Conservation (phyloP, 768 basidiomycete species). For the Hydnum rufescens region DNA sequence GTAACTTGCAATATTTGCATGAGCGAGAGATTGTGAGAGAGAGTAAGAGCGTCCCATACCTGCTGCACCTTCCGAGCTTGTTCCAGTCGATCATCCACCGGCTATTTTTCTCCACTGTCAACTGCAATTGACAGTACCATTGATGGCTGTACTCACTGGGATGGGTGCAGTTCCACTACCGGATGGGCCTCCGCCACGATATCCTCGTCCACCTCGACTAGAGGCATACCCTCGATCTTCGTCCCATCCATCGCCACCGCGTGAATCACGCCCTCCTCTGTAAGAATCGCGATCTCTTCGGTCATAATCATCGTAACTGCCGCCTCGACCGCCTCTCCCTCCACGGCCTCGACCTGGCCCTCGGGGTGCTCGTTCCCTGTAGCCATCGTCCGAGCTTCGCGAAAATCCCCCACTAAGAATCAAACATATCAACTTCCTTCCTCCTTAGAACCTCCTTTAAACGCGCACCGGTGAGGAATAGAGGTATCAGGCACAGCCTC, state of each 20-base stretch:
- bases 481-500: conserved; percentile 26
- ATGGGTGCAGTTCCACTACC: background rate
- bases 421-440: conserved; percentile 18
- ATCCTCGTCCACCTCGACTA: background rate
- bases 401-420: conserved; percentile 16
- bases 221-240: background rate
- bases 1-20: conserved; percentile 23
- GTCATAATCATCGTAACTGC: conserved; percentile 15
- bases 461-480: conserved; percentile 21
- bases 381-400: conserved; percentile 13
- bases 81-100: conserved; percentile 61
- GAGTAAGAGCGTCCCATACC: conserved; percentile 17
- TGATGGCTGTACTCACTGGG: background rate
- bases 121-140: background rate
- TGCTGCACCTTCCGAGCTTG: conserved; percentile 78
- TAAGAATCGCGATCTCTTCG: conserved; percentile 20
- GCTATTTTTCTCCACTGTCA: conserved; percentile 6
- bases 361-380: background rate
- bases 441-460: conserved; percentile 16
- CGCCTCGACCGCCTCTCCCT: conserved; percentile 10
- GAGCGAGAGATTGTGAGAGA: background rate
- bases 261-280: background rate
- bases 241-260: background rate
- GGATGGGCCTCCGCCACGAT: background rate
- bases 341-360: background rate